phyloP scores from a whole-genome alignment of 176 grass and related monocot genomes.

The Bonia amplexicaulis region DNA sequence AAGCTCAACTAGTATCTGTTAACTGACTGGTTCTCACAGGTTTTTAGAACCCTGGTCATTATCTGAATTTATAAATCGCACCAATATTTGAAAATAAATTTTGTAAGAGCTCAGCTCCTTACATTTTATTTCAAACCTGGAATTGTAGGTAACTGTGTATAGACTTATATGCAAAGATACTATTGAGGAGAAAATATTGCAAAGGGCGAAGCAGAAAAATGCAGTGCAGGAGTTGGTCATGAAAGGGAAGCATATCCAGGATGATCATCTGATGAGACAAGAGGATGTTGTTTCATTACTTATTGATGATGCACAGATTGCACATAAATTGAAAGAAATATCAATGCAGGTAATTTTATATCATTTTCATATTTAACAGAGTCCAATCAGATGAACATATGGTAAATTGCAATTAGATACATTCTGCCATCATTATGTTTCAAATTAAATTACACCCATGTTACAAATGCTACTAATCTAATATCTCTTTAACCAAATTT shows the following conservation, averaged over 20 bases:
- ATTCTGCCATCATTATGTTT: neutral
- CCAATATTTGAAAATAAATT: neutral
- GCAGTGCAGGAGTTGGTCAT: conserved; percentile 97
- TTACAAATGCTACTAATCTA: conserved; percentile 9
- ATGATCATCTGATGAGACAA: conserved; percentile 82
- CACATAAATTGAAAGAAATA: conserved; percentile 95
- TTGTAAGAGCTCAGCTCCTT: conserved; percentile 5
- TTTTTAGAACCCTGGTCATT: neutral
- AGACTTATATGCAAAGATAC: conserved; percentile 99
- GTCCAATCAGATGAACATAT: neutral
- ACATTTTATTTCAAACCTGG: conserved; percentile 33
- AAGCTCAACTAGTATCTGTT: neutral
- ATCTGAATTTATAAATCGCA: neutral
- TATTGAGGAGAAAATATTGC: conserved; percentile 97
- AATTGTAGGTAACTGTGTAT: conserved; percentile 85
- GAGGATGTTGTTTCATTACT: conserved; percentile 99
- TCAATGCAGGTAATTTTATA: conserved; percentile 66
- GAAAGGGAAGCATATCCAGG: conserved; percentile 95
- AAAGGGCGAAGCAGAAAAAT: conserved; percentile 96
- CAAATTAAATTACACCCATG: neutral
- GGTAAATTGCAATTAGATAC: neutral
- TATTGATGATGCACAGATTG: conserved; percentile 81
- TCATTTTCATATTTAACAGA: conserved; percentile 16
- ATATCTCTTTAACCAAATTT: neutral
- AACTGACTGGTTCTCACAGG: neutral